Conservation (phyloP, 108 stramenopile genomes). For the Aurantiochytrium sp. region DNA sequence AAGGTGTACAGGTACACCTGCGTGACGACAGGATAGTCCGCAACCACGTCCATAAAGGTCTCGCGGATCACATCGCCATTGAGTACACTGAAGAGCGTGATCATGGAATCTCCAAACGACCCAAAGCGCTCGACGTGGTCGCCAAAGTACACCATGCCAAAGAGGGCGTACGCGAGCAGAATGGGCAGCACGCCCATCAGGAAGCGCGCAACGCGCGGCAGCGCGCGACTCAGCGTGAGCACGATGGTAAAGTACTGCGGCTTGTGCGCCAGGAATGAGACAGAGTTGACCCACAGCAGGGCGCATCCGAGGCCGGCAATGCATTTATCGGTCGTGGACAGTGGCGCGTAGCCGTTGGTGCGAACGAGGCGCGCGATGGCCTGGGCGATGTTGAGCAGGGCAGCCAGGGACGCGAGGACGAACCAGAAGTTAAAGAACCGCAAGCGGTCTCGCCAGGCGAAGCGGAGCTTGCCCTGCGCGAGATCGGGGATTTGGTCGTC, state of each 20-base stretch:
- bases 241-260: neutral
- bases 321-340: neutral
- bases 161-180: neutral
- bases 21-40: neutral
- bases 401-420: neutral
- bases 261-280: neutral
- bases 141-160: conserved; percentile 27
- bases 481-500: neutral
- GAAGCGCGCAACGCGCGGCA: neutral
- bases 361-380: neutral
- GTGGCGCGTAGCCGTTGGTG: neutral
- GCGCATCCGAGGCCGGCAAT: neutral
- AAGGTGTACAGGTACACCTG: conserved; percentile 31
- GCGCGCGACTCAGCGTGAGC: neutral
- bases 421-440: conserved; percentile 16
- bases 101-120: neutral
- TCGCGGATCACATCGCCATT: conserved; percentile 34
- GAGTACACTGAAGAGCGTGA: conserved; percentile 28
- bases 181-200: conserved; percentile 9
- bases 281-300: neutral
- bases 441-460: neutral
- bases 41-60: neutral
- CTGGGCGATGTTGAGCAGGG: neutral
- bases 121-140: neutral
- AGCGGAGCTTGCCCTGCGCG: neutral